Conservation (phyloP, 768 basidiomycete species). For the Holtermanniella nyarrowii region DNA sequence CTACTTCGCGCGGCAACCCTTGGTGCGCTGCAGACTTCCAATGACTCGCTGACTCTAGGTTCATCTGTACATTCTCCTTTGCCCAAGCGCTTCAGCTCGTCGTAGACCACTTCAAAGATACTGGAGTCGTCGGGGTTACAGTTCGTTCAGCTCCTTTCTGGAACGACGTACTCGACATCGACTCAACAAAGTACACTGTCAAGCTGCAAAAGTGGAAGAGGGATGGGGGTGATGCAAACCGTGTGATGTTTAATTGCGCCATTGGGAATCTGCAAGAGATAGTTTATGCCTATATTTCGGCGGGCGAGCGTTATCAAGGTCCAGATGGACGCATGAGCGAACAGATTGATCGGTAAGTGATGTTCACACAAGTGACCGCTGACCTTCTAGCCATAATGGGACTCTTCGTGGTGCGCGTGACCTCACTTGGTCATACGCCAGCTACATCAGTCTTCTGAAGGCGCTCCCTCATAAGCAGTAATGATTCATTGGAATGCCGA, state of each 20-base stretch:
- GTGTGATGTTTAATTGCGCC: not conserved
- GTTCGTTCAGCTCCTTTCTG: slow-evolving; percentile 18
- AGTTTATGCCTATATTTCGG: not conserved
- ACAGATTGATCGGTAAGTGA: slow-evolving; percentile 29
- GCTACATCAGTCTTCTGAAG: slow-evolving; percentile 7
- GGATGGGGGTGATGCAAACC: not conserved
- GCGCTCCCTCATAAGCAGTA: no score
- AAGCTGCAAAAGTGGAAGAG: not conserved
- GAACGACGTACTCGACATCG: slow-evolving; percentile 15
- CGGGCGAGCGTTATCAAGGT: slow-evolving; percentile 6
- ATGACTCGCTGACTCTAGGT: slow-evolving; percentile 10
- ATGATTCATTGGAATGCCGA: no score
- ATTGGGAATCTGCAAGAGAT: not conserved
- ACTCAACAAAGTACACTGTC: no score
- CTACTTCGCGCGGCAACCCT: slow-evolving; percentile 33
- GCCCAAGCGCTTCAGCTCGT: slow-evolving; percentile 20
- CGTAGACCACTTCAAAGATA: slow-evolving; percentile 1
- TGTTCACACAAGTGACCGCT: no score
- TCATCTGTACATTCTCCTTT: slow-evolving; percentile 28
- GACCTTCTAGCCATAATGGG: slow-evolving; percentile 7
- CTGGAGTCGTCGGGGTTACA: slow-evolving; percentile 8
- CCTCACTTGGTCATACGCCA: slow-evolving; percentile 34
- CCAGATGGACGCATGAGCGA: slow-evolving; percentile 30
- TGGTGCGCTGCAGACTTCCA: slow-evolving; percentile 24
- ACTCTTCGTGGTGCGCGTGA: slow-evolving; percentile 24